These are phyloP conservation scores for Leucocoprinus birnbaumii DNA, from an alignment of 768 basidiomycete species.

Conservation along the genomic window DNA sequence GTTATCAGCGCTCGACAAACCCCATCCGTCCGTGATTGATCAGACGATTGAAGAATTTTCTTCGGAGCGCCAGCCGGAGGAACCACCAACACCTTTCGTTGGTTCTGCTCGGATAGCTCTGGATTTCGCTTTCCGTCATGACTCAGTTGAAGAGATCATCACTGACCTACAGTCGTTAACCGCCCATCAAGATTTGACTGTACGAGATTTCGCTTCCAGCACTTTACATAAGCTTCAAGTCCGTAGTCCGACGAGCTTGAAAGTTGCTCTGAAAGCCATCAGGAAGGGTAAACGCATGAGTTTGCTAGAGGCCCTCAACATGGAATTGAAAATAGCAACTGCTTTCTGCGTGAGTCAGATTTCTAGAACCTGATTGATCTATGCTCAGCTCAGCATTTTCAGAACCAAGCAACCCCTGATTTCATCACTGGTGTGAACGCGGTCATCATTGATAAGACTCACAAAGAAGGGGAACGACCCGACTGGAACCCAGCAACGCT, in stretches of 20 bases:
- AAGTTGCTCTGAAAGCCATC: constrained; percentile 81
- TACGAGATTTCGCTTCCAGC: constrained; percentile 71
- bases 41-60: constrained; percentile 70
- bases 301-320: constrained; percentile 67
- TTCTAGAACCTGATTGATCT: constrained; percentile 12
- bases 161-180: constrained; percentile 45
- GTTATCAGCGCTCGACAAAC: constrained; percentile 55
- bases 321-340: constrained; percentile 86
- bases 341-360: constrained; percentile 78
- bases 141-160: constrained; percentile 72
- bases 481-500: constrained; percentile 70
- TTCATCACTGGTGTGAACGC: constrained; percentile 80
- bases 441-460: constrained; percentile 47
- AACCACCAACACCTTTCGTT: constrained; percentile 47
- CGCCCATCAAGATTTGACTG: constrained; percentile 34
- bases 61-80: constrained; percentile 61
- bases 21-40: constrained; percentile 35
- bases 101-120: constrained; percentile 73
- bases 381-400: constrained; percentile 16
- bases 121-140: constrained; percentile 73
- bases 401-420: constrained; percentile 81
- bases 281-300: constrained; percentile 63
- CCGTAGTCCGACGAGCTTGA: constrained; percentile 90
- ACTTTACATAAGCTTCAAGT: constrained; percentile 61
- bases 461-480: constrained; percentile 38